Conservation (phyloP, 306 rosid species). For the Rubus parviflorus region DNA sequence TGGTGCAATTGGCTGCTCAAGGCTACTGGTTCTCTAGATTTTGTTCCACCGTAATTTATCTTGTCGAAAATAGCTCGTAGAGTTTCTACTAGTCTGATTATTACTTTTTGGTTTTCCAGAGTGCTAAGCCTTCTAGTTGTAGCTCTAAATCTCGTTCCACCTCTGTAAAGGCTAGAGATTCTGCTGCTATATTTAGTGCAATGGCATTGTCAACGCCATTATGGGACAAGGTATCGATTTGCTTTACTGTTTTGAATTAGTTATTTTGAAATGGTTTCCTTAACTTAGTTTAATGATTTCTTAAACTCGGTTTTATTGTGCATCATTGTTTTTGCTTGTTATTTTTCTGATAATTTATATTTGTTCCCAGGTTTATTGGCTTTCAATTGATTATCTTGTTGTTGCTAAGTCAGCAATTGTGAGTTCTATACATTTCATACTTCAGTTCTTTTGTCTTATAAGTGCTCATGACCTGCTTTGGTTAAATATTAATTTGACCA, state of each 20-base stretch:
- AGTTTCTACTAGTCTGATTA: conserved; percentile 7
- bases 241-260: not conserved
- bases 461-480: not conserved
- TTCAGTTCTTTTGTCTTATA: conserved; percentile 19
- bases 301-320: not conserved
- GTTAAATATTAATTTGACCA: conserved; percentile 11
- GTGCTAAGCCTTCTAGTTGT: conserved; percentile 54
- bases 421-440: conserved; percentile 37
- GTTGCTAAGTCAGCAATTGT: conserved; percentile 87
- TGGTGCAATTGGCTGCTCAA: not conserved
- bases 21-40: not conserved
- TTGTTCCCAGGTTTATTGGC: conserved; percentile 81
- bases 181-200: conserved; percentile 35
- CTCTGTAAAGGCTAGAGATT: conserved; percentile 52
- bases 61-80: not conserved
- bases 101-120: conserved; percentile 32
- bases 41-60: not conserved
- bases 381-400: conserved; percentile 73
- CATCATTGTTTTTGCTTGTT: conserved; percentile 4
- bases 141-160: conserved; percentile 59
- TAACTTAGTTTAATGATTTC: not conserved
- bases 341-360: conserved; percentile 27
- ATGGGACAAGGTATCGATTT: conserved; percentile 74
- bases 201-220: conserved; percentile 37
- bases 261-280: not conserved